These are phyloP conservation scores for Diaporthe sp. DNA, from an alignment of 2,329 filamentous ascomycete genomes.

Conservation along the genomic window DNA sequence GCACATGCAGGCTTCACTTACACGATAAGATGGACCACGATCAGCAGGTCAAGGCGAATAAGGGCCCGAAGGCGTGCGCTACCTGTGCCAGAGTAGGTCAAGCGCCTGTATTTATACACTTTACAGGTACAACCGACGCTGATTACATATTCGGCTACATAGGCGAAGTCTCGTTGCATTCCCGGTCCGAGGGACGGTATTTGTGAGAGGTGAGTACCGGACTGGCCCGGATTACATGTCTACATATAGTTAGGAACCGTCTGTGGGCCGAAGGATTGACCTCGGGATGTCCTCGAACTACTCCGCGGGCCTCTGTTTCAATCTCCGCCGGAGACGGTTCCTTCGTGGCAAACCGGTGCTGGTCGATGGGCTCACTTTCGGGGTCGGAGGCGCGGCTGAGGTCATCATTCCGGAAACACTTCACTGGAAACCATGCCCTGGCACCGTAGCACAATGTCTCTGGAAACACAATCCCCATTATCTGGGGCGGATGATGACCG, in stretches of 20 bases:
- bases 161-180: constrained; percentile 61
- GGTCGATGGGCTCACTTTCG: neutral
- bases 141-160: neutral
- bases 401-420: neutral
- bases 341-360: neutral
- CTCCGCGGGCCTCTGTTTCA: neutral
- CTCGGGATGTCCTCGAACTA: neutral
- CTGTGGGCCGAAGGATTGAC: neutral
- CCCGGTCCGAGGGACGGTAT: constrained; percentile 53
- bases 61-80: constrained; percentile 60
- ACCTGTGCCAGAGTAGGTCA: constrained; percentile 55
- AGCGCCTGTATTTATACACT: neutral
- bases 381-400: neutral
- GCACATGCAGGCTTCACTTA: constrained; percentile 1
- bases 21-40: constrained; percentile 27
- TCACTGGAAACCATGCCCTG: neutral
- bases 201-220: constrained; percentile 56
- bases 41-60: constrained; percentile 38
- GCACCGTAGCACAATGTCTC: neutral
- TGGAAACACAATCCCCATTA: neutral
- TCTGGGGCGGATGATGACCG: neutral
- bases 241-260: neutral
- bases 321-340: constrained; percentile 2
- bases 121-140: neutral
- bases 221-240: neutral